Conservation (phyloP, 352 stramenopile species). For the Pseudoperonospora humuli region DNA sequence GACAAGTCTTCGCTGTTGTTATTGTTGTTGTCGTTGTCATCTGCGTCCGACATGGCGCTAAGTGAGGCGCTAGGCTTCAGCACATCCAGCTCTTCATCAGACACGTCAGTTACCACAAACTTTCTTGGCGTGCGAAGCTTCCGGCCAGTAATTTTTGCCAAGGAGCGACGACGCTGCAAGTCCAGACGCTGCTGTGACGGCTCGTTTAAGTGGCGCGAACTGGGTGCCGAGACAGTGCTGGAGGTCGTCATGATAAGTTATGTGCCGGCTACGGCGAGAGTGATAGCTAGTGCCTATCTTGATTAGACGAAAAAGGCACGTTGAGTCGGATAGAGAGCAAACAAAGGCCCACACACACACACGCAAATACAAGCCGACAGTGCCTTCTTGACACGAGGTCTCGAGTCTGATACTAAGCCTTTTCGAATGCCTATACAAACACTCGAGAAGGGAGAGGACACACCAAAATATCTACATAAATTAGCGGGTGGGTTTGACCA, state of each 20-base stretch:
- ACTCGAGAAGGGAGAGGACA: conserved; percentile 14
- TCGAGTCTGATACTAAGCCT: conserved; percentile 29
- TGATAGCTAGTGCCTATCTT: conserved; percentile 6
- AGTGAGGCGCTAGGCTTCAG: background rate
- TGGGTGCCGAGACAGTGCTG: conserved; percentile 14
- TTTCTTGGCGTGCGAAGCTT: conserved; percentile 48
- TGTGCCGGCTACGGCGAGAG: conserved; percentile 3
- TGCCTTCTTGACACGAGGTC: no score
- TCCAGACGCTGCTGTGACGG: conserved; percentile 14
- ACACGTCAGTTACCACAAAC: conserved; percentile 69
- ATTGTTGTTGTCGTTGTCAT: conserved; percentile 9
- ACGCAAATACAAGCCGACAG: no score
- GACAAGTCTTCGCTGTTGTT: conserved; percentile 16
- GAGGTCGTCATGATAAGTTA: conserved; percentile 21
- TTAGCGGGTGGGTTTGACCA: conserved; percentile 1
- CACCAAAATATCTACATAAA: background rate
- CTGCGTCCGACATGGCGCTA: conserved; percentile 1
- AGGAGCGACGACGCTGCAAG: conserved; percentile 17
- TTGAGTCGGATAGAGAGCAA: background rate
- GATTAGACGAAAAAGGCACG: conserved; percentile 1
- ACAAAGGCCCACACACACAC: conserved; percentile 6
- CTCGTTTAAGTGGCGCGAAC: conserved; percentile 3
- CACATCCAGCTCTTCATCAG: conserved; percentile 33
- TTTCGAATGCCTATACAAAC: conserved; percentile 10
- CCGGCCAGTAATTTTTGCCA: conserved; percentile 49